These are phyloP conservation scores for Saccharomyces paradoxus DNA, from an alignment of 805 yeast species.

Conservation along the genomic window DNA sequence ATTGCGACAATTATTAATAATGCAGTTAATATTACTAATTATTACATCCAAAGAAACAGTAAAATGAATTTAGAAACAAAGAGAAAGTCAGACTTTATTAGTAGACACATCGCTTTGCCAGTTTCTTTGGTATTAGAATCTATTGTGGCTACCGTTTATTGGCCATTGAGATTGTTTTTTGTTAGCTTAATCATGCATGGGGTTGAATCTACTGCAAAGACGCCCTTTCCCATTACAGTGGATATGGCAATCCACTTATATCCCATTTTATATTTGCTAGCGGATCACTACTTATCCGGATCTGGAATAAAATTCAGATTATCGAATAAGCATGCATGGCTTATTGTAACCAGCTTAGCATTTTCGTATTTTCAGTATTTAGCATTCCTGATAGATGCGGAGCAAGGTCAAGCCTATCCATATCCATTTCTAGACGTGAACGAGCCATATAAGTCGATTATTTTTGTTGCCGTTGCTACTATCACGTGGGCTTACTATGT, in stretches of 20 bases:
- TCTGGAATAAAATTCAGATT: conserved; percentile 37
- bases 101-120: conserved; percentile 34
- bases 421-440: conserved; percentile 58
- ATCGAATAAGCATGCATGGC: conserved; percentile 34
- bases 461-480: conserved; percentile 41
- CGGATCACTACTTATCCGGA: conserved; percentile 44
- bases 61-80: not conserved
- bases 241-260: conserved; percentile 55
- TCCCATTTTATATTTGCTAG: conserved; percentile 45
- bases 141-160: conserved; percentile 56
- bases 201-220: conserved; percentile 13
- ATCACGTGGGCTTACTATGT: conserved; percentile 31
- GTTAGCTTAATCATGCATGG: conserved; percentile 39
- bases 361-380: conserved; percentile 47
- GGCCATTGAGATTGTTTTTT: conserved; percentile 56
- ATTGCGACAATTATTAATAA: conserved; percentile 39
- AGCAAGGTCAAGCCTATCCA: conserved; percentile 47
- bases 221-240: conserved; percentile 38
- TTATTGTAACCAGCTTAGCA: conserved; percentile 34
- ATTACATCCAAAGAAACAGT: conserved; percentile 12
- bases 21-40: conserved; percentile 34
- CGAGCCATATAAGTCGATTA: conserved; percentile 36
- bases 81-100: conserved; percentile 23
- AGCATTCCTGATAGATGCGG: conserved; percentile 39
- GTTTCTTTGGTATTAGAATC: conserved; percentile 50